Evolutionary conservation across 768 basidiomycete genomes (phyloP).

Genomic region (Tulasnella sp.): DNA sequence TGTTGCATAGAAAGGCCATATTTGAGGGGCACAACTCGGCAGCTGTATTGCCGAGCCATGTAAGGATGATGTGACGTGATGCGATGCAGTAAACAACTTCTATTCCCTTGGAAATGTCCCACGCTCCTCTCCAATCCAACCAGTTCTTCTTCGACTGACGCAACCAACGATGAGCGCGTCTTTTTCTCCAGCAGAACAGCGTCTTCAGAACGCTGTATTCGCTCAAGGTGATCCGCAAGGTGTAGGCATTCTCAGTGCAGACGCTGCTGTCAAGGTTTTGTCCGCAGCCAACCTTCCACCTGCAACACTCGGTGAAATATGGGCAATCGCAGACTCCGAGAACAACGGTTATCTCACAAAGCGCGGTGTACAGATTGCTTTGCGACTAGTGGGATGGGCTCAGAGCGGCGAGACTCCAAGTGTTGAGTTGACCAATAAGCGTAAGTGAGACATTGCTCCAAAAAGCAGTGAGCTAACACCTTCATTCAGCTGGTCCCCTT

Average conservation of each 20-base stretch:
- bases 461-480: constrained; percentile 7
- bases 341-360: constrained; percentile 87
- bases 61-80: no score
- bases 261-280: constrained; percentile 79
- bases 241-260: constrained; percentile 75
- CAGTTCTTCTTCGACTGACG: no score
- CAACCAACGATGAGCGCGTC: no score
- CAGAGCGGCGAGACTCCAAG: constrained; percentile 70
- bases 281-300: constrained; percentile 69
- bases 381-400: constrained; percentile 86
- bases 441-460: constrained; percentile 55
- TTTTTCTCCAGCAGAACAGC: no score
- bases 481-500: constrained; percentile 61
- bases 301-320: constrained; percentile 76
- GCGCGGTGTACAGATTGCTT: constrained; percentile 74
- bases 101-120: no score
- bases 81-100: no score
- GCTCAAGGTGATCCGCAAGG: constrained; percentile 66
- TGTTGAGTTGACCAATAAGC: constrained; percentile 48
- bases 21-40: no score
- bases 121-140: no score
- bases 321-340: constrained; percentile 83
- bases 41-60: no score
- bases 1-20: no score
- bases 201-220: constrained; percentile 9